A percentile compares a stretch with the other conserved stretches of the same genome.
Conservation (phyloP, 2,329 filamentous ascomycete genomes). For the Claviceps pazoutovae region DNA sequence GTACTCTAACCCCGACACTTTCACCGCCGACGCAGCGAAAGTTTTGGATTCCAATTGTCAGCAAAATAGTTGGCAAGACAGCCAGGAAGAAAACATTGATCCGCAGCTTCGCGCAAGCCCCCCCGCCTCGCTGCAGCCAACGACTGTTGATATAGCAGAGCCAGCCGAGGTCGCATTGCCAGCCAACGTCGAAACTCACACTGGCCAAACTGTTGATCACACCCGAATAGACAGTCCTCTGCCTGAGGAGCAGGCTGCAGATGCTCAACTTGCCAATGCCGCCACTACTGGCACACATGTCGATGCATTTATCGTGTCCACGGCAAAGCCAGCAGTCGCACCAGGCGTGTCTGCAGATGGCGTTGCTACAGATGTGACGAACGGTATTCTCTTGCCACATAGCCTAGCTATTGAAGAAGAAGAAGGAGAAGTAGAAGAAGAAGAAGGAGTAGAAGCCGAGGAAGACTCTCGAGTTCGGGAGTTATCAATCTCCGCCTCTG, state of each 20-base stretch:
- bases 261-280: not conserved
- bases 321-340: not conserved
- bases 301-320: not conserved
- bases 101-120: constrained; percentile 4
- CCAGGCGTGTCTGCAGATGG: not conserved
- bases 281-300: not conserved
- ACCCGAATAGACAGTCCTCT: not conserved
- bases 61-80: not conserved
- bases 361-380: not conserved
- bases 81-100: constrained; percentile 4
- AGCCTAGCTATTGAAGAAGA: not conserved
- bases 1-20: not conserved
- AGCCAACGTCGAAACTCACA: not conserved
- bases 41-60: not conserved
- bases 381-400: not conserved
- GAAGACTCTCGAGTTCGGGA: not conserved
- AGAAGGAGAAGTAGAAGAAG: not conserved
- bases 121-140: not conserved
- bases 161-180: not conserved
- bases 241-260: not conserved
- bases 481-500: not conserved
- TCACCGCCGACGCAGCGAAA: not conserved
- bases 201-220: not conserved
- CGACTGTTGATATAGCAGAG: not conserved
- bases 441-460: not conserved